A percentile compares a stretch with the other conserved stretches of the same genome.
These are phyloP conservation scores for Clarireedia homoeocarpa DNA, from an alignment of 2,329 filamentous ascomycete genomes.

Conservation along the genomic window DNA sequence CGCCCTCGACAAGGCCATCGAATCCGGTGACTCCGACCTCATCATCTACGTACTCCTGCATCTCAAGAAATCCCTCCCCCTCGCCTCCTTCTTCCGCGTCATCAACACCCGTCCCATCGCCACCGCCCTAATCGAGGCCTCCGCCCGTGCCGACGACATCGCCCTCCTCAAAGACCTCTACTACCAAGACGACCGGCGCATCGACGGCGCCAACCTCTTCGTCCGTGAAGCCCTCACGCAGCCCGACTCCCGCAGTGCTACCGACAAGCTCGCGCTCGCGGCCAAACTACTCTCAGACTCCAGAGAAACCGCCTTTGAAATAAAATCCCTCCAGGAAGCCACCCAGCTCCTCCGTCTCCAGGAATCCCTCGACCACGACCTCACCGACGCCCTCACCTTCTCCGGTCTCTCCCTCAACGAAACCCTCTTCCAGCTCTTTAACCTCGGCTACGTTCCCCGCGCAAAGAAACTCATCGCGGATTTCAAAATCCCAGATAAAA, in stretches of 20 bases:
- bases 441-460: slow-evolving; percentile 72
- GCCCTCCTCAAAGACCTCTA: slow-evolving; percentile 89
- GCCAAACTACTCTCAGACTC: slow-evolving; percentile 76
- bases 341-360: slow-evolving; percentile 76
- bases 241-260: slow-evolving; percentile 57
- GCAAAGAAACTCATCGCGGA: slow-evolving; percentile 84
- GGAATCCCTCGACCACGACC: slow-evolving; percentile 76
- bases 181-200: slow-evolving; percentile 88
- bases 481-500: slow-evolving; percentile 88
- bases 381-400: slow-evolving; percentile 58
- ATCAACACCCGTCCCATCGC: slow-evolving; percentile 82
- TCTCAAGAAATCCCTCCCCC: slow-evolving; percentile 80
- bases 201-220: slow-evolving; percentile 83
- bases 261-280: slow-evolving; percentile 84
- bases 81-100: slow-evolving; percentile 85
- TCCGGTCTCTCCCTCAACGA: slow-evolving; percentile 82
- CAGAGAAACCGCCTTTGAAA: slow-evolving; percentile 69
- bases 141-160: slow-evolving; percentile 67
- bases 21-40: slow-evolving; percentile 89
- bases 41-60: slow-evolving; percentile 84
- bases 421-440: slow-evolving; percentile 82
- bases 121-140: slow-evolving; percentile 81
- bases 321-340: slow-evolving; percentile 71
- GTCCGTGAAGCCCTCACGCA: slow-evolving; percentile 75
- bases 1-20: slow-evolving; percentile 91